Percentiles rank a stretch among this genome's conserved stretches.
These are phyloP conservation scores for Margaritispora aquatica DNA, from an alignment of 495 filamentous ascomycete species.

Conservation along the genomic window DNA sequence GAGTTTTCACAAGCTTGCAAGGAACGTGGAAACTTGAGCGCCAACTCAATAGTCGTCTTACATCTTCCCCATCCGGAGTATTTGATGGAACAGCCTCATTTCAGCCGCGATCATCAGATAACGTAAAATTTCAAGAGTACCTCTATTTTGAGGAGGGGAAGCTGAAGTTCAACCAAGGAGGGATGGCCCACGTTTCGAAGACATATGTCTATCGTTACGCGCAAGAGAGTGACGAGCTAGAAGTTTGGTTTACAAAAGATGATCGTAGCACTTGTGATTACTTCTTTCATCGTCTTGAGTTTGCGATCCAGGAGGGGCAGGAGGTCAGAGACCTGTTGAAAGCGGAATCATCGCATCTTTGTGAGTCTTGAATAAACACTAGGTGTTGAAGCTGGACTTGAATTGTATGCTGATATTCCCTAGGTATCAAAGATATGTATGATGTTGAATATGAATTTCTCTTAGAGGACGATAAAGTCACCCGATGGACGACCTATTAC, in stretches of 20 bases:
- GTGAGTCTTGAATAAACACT: too few species aligned
- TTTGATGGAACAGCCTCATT: slow-evolving; percentile 59
- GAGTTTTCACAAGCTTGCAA: slow-evolving; percentile 67
- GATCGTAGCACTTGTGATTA: slow-evolving; percentile 53
- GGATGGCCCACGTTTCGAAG: slow-evolving; percentile 42
- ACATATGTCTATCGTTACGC: slow-evolving; percentile 54
- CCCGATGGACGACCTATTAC: slow-evolving; percentile 50
- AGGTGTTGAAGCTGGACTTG: too few species aligned
- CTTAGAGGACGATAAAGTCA: slow-evolving; percentile 47
- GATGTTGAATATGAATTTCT: slow-evolving; percentile 53
- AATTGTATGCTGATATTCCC: too few species aligned
- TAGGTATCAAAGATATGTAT: slow-evolving; percentile 51
- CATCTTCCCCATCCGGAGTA: slow-evolving; percentile 50
- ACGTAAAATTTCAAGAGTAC: slow-evolving; percentile 45
- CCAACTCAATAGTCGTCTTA: slow-evolving; percentile 36
- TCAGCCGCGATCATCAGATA: slow-evolving; percentile 48
- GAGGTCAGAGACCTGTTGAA: slow-evolving; percentile 34
- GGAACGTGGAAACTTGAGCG: slow-evolving; percentile 62
- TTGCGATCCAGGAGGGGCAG: slow-evolving; percentile 1
- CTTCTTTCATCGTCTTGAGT: slow-evolving; percentile 54
- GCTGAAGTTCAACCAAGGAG: slow-evolving; percentile 42
- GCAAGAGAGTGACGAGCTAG: slow-evolving; percentile 46
- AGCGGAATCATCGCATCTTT: slow-evolving; percentile 55
- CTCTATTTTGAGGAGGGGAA: slow-evolving; percentile 60
- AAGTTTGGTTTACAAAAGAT: slow-evolving; percentile 61